Percentiles rank a stretch among this genome's conserved stretches.
Evolutionary conservation across 495 filamentous ascomycete genomes (phyloP).

Genomic region (Haplographium delicatum): DNA sequence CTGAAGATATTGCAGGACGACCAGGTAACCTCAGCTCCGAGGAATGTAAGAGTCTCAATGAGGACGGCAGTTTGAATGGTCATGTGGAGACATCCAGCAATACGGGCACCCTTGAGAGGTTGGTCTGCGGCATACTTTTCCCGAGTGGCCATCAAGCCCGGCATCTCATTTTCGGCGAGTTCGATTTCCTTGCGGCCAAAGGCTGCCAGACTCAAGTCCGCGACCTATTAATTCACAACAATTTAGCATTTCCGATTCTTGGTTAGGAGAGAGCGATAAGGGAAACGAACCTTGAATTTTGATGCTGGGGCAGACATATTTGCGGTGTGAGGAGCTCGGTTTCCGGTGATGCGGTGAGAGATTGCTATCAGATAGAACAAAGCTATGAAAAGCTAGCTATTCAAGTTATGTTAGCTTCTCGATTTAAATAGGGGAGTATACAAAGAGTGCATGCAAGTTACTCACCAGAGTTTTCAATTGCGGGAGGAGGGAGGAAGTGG

Average conservation of each 20-base stretch:
- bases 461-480: constrained; percentile 1
- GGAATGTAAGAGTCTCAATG: constrained; percentile 89
- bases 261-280: background rate
- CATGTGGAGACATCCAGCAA: constrained; percentile 99
- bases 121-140: constrained; percentile 86
- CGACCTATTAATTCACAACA: constrained; percentile 93
- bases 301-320: constrained; percentile 24
- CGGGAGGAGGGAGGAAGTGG: background rate
- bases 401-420: too few relatives aligned
- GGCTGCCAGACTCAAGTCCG: constrained; percentile 94
- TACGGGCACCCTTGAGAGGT: constrained; percentile 75
- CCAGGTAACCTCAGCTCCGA: constrained; percentile 98
- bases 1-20: constrained; percentile 98
- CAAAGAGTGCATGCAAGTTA: too few relatives aligned
- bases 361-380: background rate
- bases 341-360: constrained; percentile 19
- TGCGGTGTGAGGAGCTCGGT: constrained; percentile 4
- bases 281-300: constrained; percentile 20
- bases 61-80: constrained; percentile 99
- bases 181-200: constrained; percentile 99
- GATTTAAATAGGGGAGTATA: too few relatives aligned
- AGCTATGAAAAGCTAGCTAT: too few relatives aligned
- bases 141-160: constrained; percentile 93
- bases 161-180: constrained; percentile 98
- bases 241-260: background rate